A percentile compares a stretch with the other conserved stretches of the same genome.
Conservation (phyloP, 2,329 filamentous ascomycete species). For the Penicillium psychrosexuale region DNA sequence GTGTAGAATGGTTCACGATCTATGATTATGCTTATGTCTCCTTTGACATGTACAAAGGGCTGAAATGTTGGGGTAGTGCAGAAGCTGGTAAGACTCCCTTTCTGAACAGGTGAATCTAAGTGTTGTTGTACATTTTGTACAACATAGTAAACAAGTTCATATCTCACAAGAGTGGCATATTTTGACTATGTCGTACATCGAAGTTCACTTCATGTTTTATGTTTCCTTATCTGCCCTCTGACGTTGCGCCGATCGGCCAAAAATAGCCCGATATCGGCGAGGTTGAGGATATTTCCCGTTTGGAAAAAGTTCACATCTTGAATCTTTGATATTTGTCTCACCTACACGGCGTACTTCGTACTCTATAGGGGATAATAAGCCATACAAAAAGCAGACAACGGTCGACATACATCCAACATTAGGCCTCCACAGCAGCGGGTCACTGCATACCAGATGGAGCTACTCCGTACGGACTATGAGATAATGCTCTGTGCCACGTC, state of each 20-base stretch:
- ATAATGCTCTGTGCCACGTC: constrained; percentile 18
- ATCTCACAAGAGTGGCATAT: constrained; percentile 1
- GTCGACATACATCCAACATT: neutral
- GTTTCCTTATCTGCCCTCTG: neutral
- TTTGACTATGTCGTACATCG: constrained; percentile 6
- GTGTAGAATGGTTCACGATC: neutral
- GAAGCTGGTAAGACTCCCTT: neutral
- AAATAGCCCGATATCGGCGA: constrained; percentile 1
- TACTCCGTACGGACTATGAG: neutral
- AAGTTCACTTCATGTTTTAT: neutral
- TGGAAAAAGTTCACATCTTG: neutral
- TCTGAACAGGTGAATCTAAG: neutral
- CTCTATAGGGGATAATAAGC: neutral
- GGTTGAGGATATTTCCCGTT: neutral
- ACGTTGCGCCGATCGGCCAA: neutral
- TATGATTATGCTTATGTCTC: neutral
- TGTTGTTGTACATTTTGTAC: neutral
- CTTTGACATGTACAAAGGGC: neutral
- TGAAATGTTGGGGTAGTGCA: neutral
- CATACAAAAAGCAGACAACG: neutral
- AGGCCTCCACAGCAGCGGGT: neutral
- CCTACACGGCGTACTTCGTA: neutral
- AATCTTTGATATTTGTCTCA: neutral
- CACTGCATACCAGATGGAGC: constrained; percentile 1
- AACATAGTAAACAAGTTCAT: neutral